These are phyloP conservation scores for Curvularia lunata DNA, from an alignment of 2,329 filamentous ascomycete species.

Conservation along the genomic window DNA sequence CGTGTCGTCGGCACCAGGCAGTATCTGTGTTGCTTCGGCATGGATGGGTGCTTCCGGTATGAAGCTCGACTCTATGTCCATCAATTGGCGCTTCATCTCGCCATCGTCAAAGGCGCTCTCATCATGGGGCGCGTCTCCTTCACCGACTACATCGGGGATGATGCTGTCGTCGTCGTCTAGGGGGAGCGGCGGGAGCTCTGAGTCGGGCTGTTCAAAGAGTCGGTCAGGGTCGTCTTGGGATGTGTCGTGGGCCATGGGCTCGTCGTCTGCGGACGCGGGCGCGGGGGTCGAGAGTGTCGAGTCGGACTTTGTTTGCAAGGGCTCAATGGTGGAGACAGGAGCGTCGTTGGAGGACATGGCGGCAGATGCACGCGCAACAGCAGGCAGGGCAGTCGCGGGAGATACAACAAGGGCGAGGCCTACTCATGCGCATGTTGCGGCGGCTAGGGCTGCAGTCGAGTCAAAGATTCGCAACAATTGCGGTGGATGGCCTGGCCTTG, in stretches of 20 bases:
- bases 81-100: slow-evolving; percentile 65
- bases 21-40: slow-evolving; percentile 30
- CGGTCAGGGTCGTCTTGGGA: slow-evolving; percentile 43
- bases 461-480: slow-evolving; percentile 15
- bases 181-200: slow-evolving; percentile 51
- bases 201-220: slow-evolving; percentile 44
- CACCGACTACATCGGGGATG: slow-evolving; percentile 40
- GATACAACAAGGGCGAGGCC: slow-evolving; percentile 8
- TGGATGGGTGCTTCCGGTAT: slow-evolving; percentile 59
- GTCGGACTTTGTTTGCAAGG: slow-evolving; percentile 31
- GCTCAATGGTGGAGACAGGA: slow-evolving; percentile 34
- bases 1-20: slow-evolving; percentile 53
- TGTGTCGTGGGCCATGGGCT: slow-evolving; percentile 36
- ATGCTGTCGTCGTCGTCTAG: slow-evolving; percentile 51
- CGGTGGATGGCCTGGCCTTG: slow-evolving; percentile 8
- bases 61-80: slow-evolving; percentile 70
- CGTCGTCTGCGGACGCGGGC: slow-evolving; percentile 17
- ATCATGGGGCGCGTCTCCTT: slow-evolving; percentile 44
- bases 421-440: slow-evolving; percentile 36
- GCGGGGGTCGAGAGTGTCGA: slow-evolving; percentile 27
- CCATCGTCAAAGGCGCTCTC: slow-evolving; percentile 59
- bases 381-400: slow-evolving; percentile 26
- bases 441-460: slow-evolving; percentile 18
- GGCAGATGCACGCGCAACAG: slow-evolving; percentile 22
- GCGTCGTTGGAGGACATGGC: slow-evolving; percentile 32